phyloP scores from a whole-genome alignment of 352 stramenopile species.

The Globisporangium radiosum region DNA sequence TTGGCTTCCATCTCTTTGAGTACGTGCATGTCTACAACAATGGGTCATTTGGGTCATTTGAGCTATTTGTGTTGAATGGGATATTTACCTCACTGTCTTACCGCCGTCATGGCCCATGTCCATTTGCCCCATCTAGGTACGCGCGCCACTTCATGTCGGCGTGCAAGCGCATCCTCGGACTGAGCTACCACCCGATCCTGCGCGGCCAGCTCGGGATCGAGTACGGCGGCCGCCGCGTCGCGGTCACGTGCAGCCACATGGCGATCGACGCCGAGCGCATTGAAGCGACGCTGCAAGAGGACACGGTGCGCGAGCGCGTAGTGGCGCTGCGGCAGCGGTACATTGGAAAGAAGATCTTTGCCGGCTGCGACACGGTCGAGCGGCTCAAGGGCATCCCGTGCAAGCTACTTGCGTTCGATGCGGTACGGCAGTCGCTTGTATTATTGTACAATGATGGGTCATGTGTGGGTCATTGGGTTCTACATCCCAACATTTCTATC shows the following conservation, averaged over 20 bases:
- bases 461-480: too few species aligned
- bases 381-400: conserved; percentile 95
- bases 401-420: conserved; percentile 95
- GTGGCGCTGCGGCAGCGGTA: conserved; percentile 58
- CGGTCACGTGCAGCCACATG: conserved; percentile 94
- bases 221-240: conserved; percentile 91
- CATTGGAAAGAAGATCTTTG: conserved; percentile 82
- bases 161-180: conserved; percentile 90
- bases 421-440: conserved; percentile 9
- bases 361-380: conserved; percentile 92
- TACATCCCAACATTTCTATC: too few species aligned
- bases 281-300: conserved; percentile 36
- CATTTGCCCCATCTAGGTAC: conserved; percentile 18
- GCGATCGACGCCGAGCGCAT: conserved; percentile 56
- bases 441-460: neutral
- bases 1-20: conserved; percentile 93
- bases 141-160: conserved; percentile 89
- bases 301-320: conserved; percentile 41
- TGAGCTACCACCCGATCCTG: conserved; percentile 91
- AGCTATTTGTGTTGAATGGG: neutral
- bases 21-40: conserved; percentile 31
- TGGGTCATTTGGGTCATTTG: neutral
- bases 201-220: conserved; percentile 91
- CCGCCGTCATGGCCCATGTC: neutral
- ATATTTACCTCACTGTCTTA: neutral